Conservation (phyloP, 495 filamentous ascomycete species). For the Durotheca rogersii region DNA sequence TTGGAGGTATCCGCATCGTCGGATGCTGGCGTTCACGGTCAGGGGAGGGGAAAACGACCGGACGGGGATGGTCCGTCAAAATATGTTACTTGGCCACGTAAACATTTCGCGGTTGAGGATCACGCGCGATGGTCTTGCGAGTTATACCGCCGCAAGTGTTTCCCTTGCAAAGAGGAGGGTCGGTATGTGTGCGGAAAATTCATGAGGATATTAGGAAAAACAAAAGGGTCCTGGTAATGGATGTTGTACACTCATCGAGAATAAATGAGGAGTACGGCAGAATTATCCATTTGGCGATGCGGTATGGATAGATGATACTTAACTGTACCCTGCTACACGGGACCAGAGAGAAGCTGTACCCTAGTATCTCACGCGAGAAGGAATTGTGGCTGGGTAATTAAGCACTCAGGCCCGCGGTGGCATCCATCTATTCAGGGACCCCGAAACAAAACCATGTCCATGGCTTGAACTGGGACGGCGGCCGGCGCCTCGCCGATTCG, state of each 20-base stretch:
- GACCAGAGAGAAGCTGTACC: neutral
- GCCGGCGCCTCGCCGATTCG: too few species aligned
- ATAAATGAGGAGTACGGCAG: slow-evolving; percentile 12
- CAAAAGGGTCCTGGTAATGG: slow-evolving; percentile 11
- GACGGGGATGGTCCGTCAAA: slow-evolving; percentile 21
- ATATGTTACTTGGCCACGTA: slow-evolving; percentile 21
- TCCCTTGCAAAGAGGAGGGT: slow-evolving; percentile 11
- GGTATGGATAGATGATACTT: neutral
- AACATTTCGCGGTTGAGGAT: neutral
- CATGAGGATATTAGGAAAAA: slow-evolving; percentile 12
- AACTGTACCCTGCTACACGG: neutral
- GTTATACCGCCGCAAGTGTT: neutral
- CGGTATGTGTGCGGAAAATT: slow-evolving; percentile 22
- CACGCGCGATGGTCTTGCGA: neutral
- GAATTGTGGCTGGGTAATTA: neutral
- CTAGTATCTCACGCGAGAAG: neutral
- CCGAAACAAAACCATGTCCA: neutral
- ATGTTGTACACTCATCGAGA: slow-evolving; percentile 6
- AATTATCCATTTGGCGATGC: neutral
- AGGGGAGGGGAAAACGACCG: too few species aligned
- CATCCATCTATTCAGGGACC: neutral
- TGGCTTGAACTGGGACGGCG: neutral
- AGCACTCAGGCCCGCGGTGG: too few species aligned
- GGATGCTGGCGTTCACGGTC: slow-evolving; percentile 29
- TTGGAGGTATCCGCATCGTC: slow-evolving; percentile 26